phyloP scores from a whole-genome alignment of 768 basidiomycete genomes.

The Leccinum subtestaceum region DNA sequence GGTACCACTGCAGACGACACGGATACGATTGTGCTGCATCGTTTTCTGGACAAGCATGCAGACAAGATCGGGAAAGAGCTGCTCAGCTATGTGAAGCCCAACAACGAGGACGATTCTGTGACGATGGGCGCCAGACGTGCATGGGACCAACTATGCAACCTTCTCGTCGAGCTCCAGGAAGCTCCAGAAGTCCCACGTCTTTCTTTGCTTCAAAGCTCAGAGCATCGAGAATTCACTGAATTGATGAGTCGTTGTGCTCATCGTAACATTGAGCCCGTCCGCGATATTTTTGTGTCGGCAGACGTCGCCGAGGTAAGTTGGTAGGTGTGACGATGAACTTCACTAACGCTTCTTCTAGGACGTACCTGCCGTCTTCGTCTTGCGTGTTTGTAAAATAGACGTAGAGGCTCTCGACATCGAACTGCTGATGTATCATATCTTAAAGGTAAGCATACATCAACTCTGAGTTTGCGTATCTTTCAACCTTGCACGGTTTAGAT shows the following conservation, averaged over 20 bases:
- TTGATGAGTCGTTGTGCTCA: conserved; percentile 64
- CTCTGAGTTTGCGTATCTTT: background rate
- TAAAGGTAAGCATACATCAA: conserved; percentile 49
- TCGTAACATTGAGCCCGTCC: conserved; percentile 58
- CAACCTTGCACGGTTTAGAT: conserved; percentile 38
- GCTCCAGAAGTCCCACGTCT: conserved; percentile 64
- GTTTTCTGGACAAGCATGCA: conserved; percentile 80
- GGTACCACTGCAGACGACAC: conserved; percentile 80
- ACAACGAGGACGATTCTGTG: conserved; percentile 51
- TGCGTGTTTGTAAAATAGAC: conserved; percentile 67
- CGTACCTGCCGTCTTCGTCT: conserved; percentile 51
- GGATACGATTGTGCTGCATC: conserved; percentile 77
- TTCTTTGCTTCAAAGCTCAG: conserved; percentile 43
- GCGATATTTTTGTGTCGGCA: conserved; percentile 63
- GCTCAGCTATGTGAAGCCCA: conserved; percentile 64
- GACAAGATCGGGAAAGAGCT: conserved; percentile 88
- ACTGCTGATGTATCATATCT: conserved; percentile 71
- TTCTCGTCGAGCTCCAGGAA: conserved; percentile 75
- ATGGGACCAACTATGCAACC: conserved; percentile 78
- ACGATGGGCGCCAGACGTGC: conserved; percentile 70
- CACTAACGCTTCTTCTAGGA: conserved; percentile 30
- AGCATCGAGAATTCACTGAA: conserved; percentile 65
- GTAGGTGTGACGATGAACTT: background rate
- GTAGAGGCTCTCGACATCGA: conserved; percentile 80
- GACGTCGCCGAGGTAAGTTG: conserved; percentile 43